Evolutionary conservation across 2,329 filamentous ascomycete genomes (phyloP).

Genomic region (Ramichloridium luteum): DNA sequence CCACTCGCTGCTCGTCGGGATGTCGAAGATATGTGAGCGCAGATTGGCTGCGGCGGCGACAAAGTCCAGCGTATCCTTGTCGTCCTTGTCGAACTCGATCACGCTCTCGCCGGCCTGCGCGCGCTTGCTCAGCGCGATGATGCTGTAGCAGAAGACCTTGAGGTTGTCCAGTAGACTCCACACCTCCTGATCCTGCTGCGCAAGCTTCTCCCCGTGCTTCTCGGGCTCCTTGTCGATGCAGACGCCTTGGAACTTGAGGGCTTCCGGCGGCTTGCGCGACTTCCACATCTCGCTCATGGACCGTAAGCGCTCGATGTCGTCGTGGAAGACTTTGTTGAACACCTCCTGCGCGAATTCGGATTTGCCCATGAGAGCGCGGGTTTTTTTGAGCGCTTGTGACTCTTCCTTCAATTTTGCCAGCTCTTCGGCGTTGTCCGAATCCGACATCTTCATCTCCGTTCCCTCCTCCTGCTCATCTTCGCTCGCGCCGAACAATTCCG

Average conservation of each 20-base stretch:
- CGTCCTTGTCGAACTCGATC: conserved; percentile 92
- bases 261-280: conserved; percentile 58
- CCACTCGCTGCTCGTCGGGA: conserved; percentile 79
- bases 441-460: conserved; percentile 63
- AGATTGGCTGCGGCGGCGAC: conserved; percentile 85
- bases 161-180: conserved; percentile 83
- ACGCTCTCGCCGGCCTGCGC: conserved; percentile 48
- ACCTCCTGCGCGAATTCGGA: conserved; percentile 64
- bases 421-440: conserved; percentile 77
- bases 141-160: conserved; percentile 72
- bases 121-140: conserved; percentile 63
- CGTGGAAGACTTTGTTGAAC: conserved; percentile 84
- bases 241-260: conserved; percentile 55
- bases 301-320: conserved; percentile 69
- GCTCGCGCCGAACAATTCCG: conserved; percentile 84
- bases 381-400: conserved; percentile 68
- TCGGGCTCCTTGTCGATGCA: conserved; percentile 15
- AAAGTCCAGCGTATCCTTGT: conserved; percentile 88
- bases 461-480: conserved; percentile 59
- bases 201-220: conserved; percentile 37
- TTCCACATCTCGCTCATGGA: conserved; percentile 98
- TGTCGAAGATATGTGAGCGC: conserved; percentile 76
- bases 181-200: conserved; percentile 51
- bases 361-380: conserved; percentile 69
- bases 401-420: conserved; percentile 81